A percentile compares a stretch with the other conserved stretches of the same genome.
These are phyloP conservation scores for Cryptosporidium felis DNA, from an alignment of 169 alveolate genomes.

Conservation along the genomic window DNA sequence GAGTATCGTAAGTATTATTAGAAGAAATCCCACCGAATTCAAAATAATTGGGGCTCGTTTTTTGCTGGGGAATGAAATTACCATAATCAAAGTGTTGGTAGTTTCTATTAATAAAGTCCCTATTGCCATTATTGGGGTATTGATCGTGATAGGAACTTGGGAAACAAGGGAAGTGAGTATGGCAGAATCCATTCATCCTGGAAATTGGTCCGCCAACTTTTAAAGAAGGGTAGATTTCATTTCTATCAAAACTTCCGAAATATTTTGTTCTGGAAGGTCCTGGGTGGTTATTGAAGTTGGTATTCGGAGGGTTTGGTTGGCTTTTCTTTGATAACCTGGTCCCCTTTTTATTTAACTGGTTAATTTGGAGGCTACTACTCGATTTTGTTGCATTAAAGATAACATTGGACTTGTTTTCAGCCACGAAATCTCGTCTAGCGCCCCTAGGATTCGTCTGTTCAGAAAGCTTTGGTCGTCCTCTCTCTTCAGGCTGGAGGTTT, in stretches of 20 bases:
- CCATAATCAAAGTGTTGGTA: no score
- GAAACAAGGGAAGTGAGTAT: constrained; percentile 12
- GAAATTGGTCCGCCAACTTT: constrained; percentile 63
- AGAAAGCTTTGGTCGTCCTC: constrained; percentile 28
- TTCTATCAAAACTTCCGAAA: not conserved
- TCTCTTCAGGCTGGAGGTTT: not conserved
- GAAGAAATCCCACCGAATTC: no score
- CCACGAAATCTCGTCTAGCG: constrained; percentile 12
- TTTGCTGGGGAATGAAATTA: no score
- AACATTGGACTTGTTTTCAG: constrained; percentile 44
- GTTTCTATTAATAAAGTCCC: no score
- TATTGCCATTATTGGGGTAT: no score
- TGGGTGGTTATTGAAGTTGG: not conserved
- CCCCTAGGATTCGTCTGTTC: not conserved
- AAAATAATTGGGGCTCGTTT: no score
- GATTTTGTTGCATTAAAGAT: constrained; percentile 16
- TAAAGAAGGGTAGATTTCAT: constrained; percentile 45
- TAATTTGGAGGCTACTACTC: constrained; percentile 23
- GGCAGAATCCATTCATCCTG: constrained; percentile 35
- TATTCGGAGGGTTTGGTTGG: no score
- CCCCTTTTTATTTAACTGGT: not conserved
- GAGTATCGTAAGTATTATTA: no score
- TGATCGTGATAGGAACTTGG: not conserved
- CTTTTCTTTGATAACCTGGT: not conserved
- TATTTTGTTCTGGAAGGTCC: not conserved